Evolutionary conservation across 768 basidiomycete genomes (phyloP).

Genomic region (Kwoniella sp.): DNA sequence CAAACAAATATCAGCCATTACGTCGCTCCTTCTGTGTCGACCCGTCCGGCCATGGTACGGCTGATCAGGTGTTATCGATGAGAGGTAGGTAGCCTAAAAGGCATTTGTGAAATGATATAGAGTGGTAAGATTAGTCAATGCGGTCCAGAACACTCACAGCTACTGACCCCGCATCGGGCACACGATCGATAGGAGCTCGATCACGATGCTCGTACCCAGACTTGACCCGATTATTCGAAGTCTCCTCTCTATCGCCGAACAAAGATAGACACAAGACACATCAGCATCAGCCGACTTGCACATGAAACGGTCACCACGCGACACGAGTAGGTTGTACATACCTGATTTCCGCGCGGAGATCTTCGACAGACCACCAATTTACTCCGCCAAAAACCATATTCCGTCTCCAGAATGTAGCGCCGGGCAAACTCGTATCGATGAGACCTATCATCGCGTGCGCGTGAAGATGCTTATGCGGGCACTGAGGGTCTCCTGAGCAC

Average conservation of each 20-base stretch:
- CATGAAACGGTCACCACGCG: too few relatives aligned
- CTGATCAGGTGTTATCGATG: too few relatives aligned
- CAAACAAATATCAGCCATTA: not conserved
- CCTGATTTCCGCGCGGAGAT: slow-evolving; percentile 49
- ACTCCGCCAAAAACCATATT: slow-evolving; percentile 42
- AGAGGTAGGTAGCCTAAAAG: too few relatives aligned
- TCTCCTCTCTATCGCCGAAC: slow-evolving; percentile 66
- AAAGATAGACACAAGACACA: too few relatives aligned
- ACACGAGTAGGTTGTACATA: slow-evolving; percentile 15
- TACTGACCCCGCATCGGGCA: slow-evolving; percentile 66
- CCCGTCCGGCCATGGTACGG: too few relatives aligned
- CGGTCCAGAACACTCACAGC: slow-evolving; percentile 29
- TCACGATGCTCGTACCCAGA: slow-evolving; percentile 67
- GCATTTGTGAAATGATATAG: not conserved
- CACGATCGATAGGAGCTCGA: slow-evolving; percentile 69
- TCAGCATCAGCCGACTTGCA: slow-evolving; percentile 4
- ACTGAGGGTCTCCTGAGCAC: slow-evolving; percentile 41
- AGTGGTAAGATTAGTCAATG: too few relatives aligned
- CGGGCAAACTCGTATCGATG: slow-evolving; percentile 34
- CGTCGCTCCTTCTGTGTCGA: too few relatives aligned
- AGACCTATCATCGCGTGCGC: slow-evolving; percentile 44
- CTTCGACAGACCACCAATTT: slow-evolving; percentile 47
- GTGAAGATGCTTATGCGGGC: slow-evolving; percentile 44
- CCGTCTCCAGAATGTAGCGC: slow-evolving; percentile 41
- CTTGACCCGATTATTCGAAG: slow-evolving; percentile 80